A percentile compares a stretch with the other conserved stretches of the same genome.
phyloP scores from a whole-genome alignment of 331 rosid species.

The Malus hybrid region DNA sequence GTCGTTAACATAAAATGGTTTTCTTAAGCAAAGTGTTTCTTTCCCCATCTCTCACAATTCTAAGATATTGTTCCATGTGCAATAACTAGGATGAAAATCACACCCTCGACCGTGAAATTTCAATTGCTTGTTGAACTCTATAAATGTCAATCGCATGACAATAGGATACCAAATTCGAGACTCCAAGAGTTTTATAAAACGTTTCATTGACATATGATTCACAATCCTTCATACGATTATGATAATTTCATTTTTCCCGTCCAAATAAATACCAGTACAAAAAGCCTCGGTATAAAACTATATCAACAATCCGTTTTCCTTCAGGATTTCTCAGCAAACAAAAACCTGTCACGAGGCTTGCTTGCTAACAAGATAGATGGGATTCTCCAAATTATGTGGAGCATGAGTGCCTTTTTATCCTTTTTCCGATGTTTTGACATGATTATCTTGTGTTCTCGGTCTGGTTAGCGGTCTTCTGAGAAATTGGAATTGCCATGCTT shows the following conservation, averaged over 20 bases:
- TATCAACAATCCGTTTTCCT: not conserved
- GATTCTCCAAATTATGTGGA: conserved; percentile 17
- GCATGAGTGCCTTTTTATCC: conserved; percentile 27
- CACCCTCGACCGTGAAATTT: no score
- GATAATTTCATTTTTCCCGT: not conserved
- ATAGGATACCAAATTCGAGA: no score
- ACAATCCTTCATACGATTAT: not conserved
- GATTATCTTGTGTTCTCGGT: conserved; percentile 28
- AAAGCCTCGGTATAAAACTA: not conserved
- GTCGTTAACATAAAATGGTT: no score
- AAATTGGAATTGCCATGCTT: conserved; percentile 48
- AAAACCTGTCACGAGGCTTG: not conserved
- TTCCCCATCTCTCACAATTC: not conserved
- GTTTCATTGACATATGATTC: not conserved
- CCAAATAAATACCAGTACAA: not conserved
- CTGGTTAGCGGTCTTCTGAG: conserved; percentile 39
- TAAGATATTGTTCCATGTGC: not conserved
- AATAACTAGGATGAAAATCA: not conserved
- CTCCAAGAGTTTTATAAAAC: no score
- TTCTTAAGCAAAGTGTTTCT: not conserved
- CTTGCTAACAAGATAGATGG: conserved; percentile 6
- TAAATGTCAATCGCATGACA: no score
- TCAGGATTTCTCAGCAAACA: not conserved
- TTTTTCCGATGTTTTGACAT: conserved; percentile 30
- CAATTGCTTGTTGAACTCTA: no score